Evolutionary conservation across 2,329 filamentous ascomycete genomes (phyloP).

Genomic region (Paraphaeosphaeria minitans): DNA sequence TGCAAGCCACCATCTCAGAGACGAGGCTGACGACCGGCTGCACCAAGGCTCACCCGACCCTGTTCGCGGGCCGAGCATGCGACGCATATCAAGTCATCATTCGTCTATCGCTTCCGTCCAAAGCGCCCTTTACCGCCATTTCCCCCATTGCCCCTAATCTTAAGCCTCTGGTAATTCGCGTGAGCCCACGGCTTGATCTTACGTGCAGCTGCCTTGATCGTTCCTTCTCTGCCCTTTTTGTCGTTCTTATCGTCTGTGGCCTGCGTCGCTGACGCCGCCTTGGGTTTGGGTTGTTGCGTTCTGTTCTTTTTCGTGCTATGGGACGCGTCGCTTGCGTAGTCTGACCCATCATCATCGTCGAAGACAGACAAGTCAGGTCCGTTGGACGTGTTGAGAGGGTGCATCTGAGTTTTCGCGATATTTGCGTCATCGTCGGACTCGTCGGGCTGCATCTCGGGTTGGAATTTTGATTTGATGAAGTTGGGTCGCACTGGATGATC

Average conservation of each 20-base stretch:
- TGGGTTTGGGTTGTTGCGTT: conserved; percentile 23
- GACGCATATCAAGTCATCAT: conserved; percentile 9
- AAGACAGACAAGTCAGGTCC: conserved; percentile 42
- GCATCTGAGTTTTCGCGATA: conserved; percentile 37
- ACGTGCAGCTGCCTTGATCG: conserved; percentile 46
- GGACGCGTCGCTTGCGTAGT: conserved; percentile 50
- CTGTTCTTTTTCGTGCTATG: conserved; percentile 39
- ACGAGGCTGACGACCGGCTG: conserved; percentile 12
- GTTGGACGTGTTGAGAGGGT: conserved; percentile 35
- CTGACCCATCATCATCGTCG: conserved; percentile 44
- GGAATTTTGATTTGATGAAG: conserved; percentile 51
- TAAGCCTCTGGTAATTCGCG: conserved; percentile 55
- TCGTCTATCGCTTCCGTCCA: conserved; percentile 39
- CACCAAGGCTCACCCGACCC: background rate
- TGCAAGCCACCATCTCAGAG: conserved; percentile 1
- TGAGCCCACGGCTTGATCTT: conserved; percentile 55
- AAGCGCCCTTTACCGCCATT: conserved; percentile 48
- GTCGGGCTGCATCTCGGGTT: conserved; percentile 28
- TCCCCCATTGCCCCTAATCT: conserved; percentile 57
- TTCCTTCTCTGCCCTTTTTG: conserved; percentile 28
- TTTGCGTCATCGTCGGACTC: conserved; percentile 48
- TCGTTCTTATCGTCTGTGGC: conserved; percentile 19
- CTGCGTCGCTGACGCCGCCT: conserved; percentile 10
- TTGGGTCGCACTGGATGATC: conserved; percentile 46
- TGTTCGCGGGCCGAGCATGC: conserved; percentile 10